Evolutionary conservation across 176 grass and related monocot genomes (phyloP), one percentile per base, ranked within the genome.

Genomic region (Carex myosuroides): DNA sequence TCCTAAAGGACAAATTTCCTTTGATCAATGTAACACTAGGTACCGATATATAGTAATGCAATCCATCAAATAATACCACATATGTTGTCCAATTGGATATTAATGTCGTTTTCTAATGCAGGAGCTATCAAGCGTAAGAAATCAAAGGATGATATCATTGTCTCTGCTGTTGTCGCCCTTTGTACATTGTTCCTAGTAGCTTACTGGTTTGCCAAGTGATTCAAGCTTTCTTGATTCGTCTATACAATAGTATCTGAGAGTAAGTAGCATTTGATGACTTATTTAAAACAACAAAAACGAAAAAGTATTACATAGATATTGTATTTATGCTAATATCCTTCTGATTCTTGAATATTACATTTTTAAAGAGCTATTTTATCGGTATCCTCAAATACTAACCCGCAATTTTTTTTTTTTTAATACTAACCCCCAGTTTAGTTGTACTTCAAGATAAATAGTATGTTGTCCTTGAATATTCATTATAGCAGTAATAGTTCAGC

Each of bases 61-160:
- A 16, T 61, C 22, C 32, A 68, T 83, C 33, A 6, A 71, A 56
- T 70, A 70, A 56, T 33, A 56, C 14, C 32, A 57, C 13, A 18
- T 76, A 26, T 66, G 16, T 59, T 65, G 1, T 55, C 5, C 14
- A 70, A 7, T 57, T 78, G 5, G 18, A 57, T 60, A 67, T 17
- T n/a, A 80, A 59, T 67, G 26, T 37, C 41, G 18, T 13, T 67
- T 71, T 72, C 18, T 73, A 41, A 74, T 77, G 77, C 67, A 89
- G 88, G 88, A 54, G 46, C 79, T 22, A 86, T 89, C 56, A 89
- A 86, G 84, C 41, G 84, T 41, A 89, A 86, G 88, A 89, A 89
- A 79, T 89, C 84, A 21, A 89, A 76, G 69, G 88, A 89, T 64
- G 83, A 79, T 0, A 81, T 90, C 21, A 72, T 90, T 72, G 70